A percentile compares a stretch with the other conserved stretches of the same genome.
These are phyloP conservation scores for Metarhizium guizhouense DNA, from an alignment of 2,329 filamentous ascomycete genomes.

Conservation along the genomic window DNA sequence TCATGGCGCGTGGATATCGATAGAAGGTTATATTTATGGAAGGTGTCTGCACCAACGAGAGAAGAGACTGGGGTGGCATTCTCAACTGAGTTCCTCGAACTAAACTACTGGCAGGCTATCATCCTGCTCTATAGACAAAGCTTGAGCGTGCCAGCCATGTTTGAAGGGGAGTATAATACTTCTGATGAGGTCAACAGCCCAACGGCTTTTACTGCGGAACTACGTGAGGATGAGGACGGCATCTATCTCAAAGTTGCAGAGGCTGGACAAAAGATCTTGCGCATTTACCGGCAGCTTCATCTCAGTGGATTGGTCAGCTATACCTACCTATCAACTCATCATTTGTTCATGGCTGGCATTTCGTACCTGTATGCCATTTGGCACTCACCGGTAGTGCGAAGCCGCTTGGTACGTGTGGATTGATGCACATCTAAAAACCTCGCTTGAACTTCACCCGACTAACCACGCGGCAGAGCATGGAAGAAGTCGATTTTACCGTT, in stretches of 20 bases:
- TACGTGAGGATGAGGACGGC: conserved; percentile 74
- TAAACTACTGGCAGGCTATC: conserved; percentile 97
- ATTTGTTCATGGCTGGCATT: conserved; percentile 94
- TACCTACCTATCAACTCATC: conserved; percentile 89
- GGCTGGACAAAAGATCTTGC: conserved; percentile 85
- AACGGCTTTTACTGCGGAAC: conserved; percentile 52
- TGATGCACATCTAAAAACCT: background rate
- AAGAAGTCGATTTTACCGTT: conserved; percentile 97
- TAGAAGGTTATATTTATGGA: conserved; percentile 75
- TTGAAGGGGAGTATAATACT: conserved; percentile 69
- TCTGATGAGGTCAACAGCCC: conserved; percentile 56
- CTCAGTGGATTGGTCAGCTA: conserved; percentile 86
- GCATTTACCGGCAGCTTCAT: conserved; percentile 84
- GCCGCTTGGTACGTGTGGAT: conserved; percentile 59
- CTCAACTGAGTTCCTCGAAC: conserved; percentile 78
- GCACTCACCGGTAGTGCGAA: conserved; percentile 86
- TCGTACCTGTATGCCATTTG: conserved; percentile 96
- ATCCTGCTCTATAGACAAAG: conserved; percentile 94
- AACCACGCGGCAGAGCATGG: conserved; percentile 52
- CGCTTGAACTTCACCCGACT: background rate
- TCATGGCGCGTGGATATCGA: conserved; percentile 88
- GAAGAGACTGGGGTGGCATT: conserved; percentile 80
- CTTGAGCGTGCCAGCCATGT: conserved; percentile 72
- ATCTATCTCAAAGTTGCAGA: conserved; percentile 94
- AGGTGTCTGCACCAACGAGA: conserved; percentile 67